Evolutionary conservation across 805 yeast species (phyloP), one percentile per base, ranked within the genome.

Genomic region (Sungouiozyma ichnusensis): DNA sequence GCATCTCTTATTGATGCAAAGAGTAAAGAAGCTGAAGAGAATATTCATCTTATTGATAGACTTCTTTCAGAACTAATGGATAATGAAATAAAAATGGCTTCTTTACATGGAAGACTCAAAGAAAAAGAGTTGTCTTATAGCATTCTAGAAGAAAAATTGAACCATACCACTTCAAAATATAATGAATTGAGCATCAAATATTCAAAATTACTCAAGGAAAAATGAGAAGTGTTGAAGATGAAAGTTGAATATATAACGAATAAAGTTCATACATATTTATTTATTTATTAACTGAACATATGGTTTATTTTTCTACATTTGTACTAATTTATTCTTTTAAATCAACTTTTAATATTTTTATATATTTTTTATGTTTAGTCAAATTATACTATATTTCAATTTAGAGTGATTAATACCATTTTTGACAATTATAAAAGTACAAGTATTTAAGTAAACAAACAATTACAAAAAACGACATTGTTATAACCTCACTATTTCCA

Each of bases 31-130:
- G 6, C 11, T 7, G 9, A 24, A 24, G 29, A 24, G 11, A 6
- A 24, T 24, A 24, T 6, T 11, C 6, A 24, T 5, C 41, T 37
- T 7, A 16, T 36, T 8, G 16, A n/a, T 3, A 16, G 20, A 13
- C 41, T 55, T 42, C 38, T 54, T 2, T 38, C 41, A 20, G 55
- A 53, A 33, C 37, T 53, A n/a, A 46, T 54, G 43, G 38, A 46
- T 19, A 48, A 53, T 37, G 56, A 55, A 35, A 33, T 51, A 16
- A 46, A 48, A 37, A 17, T 54, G 7, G 47, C 58, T 1, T 38
- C 51, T 11, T 29, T 53, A 16, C 37, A 41, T 20, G 55, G 57
- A 16, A 46, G 40, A 33, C 43, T 49, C 36, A 20, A 16, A 27
- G 37, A 39, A 8, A 37, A 35, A n/a, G 34, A 40, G 14, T 17